Base-by-base conservation (phyloP, 2,329 filamentous ascomycete species). In the Cadophora gregata region DNA sequence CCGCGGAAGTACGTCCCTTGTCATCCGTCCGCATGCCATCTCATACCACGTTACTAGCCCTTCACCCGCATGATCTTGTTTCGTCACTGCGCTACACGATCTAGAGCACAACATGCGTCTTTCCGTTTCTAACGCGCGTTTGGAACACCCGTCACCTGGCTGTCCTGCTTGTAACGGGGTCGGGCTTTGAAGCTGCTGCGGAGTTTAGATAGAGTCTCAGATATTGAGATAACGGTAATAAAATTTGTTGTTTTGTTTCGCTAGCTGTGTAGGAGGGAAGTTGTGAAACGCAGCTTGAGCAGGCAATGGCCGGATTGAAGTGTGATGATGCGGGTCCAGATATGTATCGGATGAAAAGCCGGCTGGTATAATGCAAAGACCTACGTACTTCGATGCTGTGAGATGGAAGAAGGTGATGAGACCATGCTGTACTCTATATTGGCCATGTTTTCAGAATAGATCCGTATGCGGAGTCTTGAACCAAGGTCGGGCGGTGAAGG, bases 61-160 rank as follows among this genome's bases (percentile, higher is more conserved):
- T n/a, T 42, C n/a, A 56, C 51, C 29, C 21, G 53, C 53, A 58
- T 58, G 53, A 58, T 58, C 53, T 58, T 9, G 48, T 25, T 42
- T 6, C 10, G 21, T 16, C 31, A 38, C 53, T 10, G 21, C 19
- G 53, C 31, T 42, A 58, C 53, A 58, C 53, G 25, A 42, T 8
- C n/a, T 10, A 10, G 33, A 58, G 19, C 53, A 58, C 53, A 38
- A 58, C 53, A 58, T 58, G 29, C 53, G 7, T 9, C n/a, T 2
- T 58, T 33, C 33, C 53, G 53, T 16, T 14, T 42, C 29, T 58
- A 38, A 38, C 33, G 53, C 29, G 51, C 53, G 53, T 58, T 42
- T 42, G 33, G 53, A 53, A 58, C 31, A 38, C 9, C 21, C 53
- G 53, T 25, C 33, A 38, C 33, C 33, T 58, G n/a, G 53, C 33